Evolutionary conservation across 306 rosid species (phyloP), one percentile per base, ranked within the genome.

Genomic region (Trifolium repens): DNA sequence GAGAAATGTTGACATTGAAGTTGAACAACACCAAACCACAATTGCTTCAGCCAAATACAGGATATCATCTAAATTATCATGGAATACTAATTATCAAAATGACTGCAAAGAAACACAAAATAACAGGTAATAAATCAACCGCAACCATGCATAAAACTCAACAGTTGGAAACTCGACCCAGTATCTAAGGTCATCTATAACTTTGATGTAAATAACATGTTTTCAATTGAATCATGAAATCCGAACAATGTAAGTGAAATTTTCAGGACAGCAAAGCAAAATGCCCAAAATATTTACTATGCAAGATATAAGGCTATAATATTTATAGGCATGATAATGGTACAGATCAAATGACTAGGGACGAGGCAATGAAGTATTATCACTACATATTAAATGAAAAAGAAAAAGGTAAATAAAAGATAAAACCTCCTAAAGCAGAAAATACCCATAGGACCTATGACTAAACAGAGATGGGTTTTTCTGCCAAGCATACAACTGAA

Each of bases 71-170:
- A 12, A 58, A 73, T 42, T n/a, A 39, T 68, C 44, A 71, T 7
- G 60, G 53, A 44, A 49, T 15, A 73, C 53, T 58, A 66, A 55
- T 64, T 39, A 75, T 32, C 78, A 82, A 67, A 63, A 77, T 57
- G 52, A 74, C 60, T 27, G 60, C 32, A 68, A 71, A 55, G 39
- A 54, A 71, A 52, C 9, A 2, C 62, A 69, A 32, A 49, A 47
- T 37, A 50, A 54, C 35, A 71, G 67, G 75, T 53, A 65, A 60
- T 26, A 53, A 57, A 63, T 63, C 30, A 35, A 65, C 79, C 16
- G 69, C 66, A 79, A 58, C 27, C 78, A 71, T 71, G 64, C 44
- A 62, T 39, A 63, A 37, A 37, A 6, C 42, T 37, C 42, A 6
- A 37, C 8, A 37, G 42, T 24, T 59, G 16, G 39, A 59, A 27